phyloP scores from a whole-genome alignment of 371 early-diverging fungal genomes.

The Syncephalis plumigaleata region DNA sequence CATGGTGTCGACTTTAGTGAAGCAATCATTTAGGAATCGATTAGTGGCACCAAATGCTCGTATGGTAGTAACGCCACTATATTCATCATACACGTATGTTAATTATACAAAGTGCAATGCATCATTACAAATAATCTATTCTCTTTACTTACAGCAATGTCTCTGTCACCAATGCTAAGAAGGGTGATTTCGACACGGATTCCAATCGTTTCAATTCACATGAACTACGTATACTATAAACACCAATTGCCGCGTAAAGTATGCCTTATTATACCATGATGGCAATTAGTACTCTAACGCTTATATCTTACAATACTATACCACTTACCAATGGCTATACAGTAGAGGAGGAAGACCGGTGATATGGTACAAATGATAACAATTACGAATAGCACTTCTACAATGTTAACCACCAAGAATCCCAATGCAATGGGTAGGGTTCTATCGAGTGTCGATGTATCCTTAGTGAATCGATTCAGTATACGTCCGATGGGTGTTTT shows the following conservation, averaged over 20 bases:
- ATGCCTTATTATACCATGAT: slow-evolving; percentile 12
- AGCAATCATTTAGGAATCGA: slow-evolving; percentile 30
- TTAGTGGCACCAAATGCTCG: slow-evolving; percentile 53
- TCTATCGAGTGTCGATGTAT: slow-evolving; percentile 55
- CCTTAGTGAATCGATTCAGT: slow-evolving; percentile 58
- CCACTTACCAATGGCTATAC: too few species aligned
- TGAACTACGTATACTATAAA: slow-evolving; percentile 51
- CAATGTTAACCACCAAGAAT: slow-evolving; percentile 25
- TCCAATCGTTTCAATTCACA: slow-evolving; percentile 69
- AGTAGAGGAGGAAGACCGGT: too few species aligned
- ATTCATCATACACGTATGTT: too few species aligned
- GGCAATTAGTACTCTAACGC: slow-evolving; percentile 20
- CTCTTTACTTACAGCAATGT: too few species aligned
- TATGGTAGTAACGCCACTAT: slow-evolving; percentile 43
- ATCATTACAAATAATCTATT: too few species aligned
- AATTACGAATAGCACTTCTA: slow-evolving; percentile 34
- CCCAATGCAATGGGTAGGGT: slow-evolving; percentile 29
- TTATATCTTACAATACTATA: too few species aligned
- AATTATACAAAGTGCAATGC: too few species aligned
- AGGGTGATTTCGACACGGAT: slow-evolving; percentile 50
- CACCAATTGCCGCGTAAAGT: slow-evolving; percentile 26
- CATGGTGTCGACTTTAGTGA: slow-evolving; percentile 32
- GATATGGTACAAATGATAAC: slow-evolving; percentile 30
- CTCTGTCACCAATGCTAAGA: slow-evolving; percentile 63
- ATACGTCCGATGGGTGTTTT: slow-evolving; percentile 74